A percentile compares a stretch with the other conserved stretches of the same genome.
These are phyloP conservation scores for Cocos nucifera DNA, from an alignment of 176 grass and related monocot species.

Conservation along the genomic window DNA sequence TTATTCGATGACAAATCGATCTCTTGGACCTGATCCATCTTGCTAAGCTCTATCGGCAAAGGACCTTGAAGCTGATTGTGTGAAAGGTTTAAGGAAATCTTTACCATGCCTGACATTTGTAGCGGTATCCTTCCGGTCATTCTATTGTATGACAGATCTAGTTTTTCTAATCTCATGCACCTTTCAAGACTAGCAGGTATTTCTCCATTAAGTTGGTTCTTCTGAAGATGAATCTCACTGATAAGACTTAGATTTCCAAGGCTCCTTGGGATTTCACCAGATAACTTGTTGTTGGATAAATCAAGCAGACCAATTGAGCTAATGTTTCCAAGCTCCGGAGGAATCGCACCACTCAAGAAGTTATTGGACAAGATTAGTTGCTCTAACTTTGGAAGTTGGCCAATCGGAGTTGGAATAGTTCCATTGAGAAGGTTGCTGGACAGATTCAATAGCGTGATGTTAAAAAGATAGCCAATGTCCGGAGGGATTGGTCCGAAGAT, in stretches of 20 bases:
- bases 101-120: slow-evolving; percentile 28
- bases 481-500: slow-evolving; percentile 54
- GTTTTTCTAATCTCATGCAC: slow-evolving; percentile 4
- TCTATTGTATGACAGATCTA: slow-evolving; percentile 65
- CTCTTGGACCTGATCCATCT: slow-evolving; percentile 36
- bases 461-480: slow-evolving; percentile 41
- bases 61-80: slow-evolving; percentile 48
- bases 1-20: slow-evolving; percentile 81
- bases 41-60: slow-evolving; percentile 33
- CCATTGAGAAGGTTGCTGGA: slow-evolving; percentile 53
- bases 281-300: slow-evolving; percentile 43
- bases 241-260: slow-evolving; percentile 36
- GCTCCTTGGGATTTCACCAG: slow-evolving; percentile 39
- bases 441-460: slow-evolving; percentile 59
- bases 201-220: slow-evolving; percentile 38
- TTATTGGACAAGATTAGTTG: slow-evolving; percentile 48
- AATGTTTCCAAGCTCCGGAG: slow-evolving; percentile 40
- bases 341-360: slow-evolving; percentile 32
- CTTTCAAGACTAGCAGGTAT: slow-evolving; percentile 49
- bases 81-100: slow-evolving; percentile 56
- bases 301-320: slow-evolving; percentile 39
- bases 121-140: slow-evolving; percentile 39
- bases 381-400: slow-evolving; percentile 27
- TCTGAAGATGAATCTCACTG: slow-evolving; percentile 23
- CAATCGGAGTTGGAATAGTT: slow-evolving; percentile 46